A percentile compares a stretch with the other conserved stretches of the same genome.
Conservation (phyloP, 2,329 filamentous ascomycete species). For the Xylariaceae sp. region DNA sequence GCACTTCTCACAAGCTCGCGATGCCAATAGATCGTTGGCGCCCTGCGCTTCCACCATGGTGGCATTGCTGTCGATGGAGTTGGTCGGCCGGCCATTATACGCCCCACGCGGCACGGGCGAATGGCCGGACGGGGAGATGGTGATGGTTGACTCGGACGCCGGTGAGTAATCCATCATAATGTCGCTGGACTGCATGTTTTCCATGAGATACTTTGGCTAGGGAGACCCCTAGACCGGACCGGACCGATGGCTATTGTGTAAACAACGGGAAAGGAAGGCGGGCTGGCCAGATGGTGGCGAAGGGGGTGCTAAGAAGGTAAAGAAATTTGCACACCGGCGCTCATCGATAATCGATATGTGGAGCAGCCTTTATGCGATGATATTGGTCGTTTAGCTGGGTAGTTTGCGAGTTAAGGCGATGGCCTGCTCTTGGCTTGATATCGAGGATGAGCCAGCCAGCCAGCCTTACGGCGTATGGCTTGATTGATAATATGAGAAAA, state of each 20-base stretch:
- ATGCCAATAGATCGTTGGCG: slow-evolving; percentile 19
- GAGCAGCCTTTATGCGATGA: too few species aligned
- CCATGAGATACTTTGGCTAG: background rate
- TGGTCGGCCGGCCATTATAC: slow-evolving; percentile 15
- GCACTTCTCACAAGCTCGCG: slow-evolving; percentile 34
- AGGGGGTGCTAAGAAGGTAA: too few species aligned
- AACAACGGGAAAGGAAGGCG: too few species aligned
- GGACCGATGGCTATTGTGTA: background rate
- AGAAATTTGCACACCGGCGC: too few species aligned
- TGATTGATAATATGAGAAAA: background rate
- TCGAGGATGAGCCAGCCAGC: too few species aligned
- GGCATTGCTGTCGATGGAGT: slow-evolving; percentile 12
- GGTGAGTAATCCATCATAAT: slow-evolving; percentile 21
- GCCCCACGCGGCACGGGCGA: slow-evolving; percentile 23
- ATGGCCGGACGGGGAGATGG: slow-evolving; percentile 23
- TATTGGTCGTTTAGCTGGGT: too few species aligned
- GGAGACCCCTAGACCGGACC: background rate
- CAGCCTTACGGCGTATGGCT: too few species aligned
- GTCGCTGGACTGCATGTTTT: slow-evolving; percentile 16
- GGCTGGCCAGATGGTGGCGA: too few species aligned
- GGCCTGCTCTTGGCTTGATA: too few species aligned
- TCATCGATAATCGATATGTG: too few species aligned
- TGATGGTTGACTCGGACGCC: slow-evolving; percentile 23
- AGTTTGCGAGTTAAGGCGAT: too few species aligned
- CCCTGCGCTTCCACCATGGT: slow-evolving; percentile 12